Base-by-base conservation (phyloP, 441 rosid species). In the Metrosideros polymorpha region DNA sequence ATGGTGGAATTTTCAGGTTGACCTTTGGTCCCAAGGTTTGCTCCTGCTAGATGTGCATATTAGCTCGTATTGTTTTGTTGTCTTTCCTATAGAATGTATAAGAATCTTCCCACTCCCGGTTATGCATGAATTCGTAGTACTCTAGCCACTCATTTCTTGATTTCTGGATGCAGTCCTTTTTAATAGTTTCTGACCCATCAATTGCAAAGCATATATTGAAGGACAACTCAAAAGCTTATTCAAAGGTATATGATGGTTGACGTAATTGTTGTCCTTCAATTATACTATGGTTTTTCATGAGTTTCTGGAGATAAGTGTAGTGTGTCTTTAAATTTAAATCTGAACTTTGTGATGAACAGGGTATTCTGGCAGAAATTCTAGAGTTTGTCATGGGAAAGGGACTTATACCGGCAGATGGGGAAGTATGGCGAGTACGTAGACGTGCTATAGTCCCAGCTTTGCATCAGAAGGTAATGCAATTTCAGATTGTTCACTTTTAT, bases 331-430 rank as follows among this genome's bases (percentile, higher is more conserved):
- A 83, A 47, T 75, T 59, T 54, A 83, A 43, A 84, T 85, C 56
- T 56, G 61, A 86, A 85, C 54, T 84, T 77, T 29, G 86, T 84
- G 56, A 82, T 66, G 77, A 89, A 87, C 91, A 98, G 99, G 99
- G 99, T 86, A 92, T 98, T 86, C 88, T 98, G 87, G 98, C 98
- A 76, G 99, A 98, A 90, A 96, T 98, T 92, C 92, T 98, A 71
- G 98, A 98, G 10, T 98, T 98, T 95, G 99, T 98, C 49, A 98
- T 98, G 99, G 99, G 99, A 27, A 96, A 90, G 89, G 99, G 99
- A 86, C 97, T 98, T 84, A 98, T 98, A 84, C 99, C 99, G 1
- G 99, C 99, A 57, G 99, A 98, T 92, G 99, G 98, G 8, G 98
- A 96, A 90, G 90, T 95, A 91, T 98, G 99, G 99, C 98, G 98